phyloP scores from a whole-genome alignment of 2,329 filamentous ascomycete genomes.

The Escovopsis sp. region DNA sequence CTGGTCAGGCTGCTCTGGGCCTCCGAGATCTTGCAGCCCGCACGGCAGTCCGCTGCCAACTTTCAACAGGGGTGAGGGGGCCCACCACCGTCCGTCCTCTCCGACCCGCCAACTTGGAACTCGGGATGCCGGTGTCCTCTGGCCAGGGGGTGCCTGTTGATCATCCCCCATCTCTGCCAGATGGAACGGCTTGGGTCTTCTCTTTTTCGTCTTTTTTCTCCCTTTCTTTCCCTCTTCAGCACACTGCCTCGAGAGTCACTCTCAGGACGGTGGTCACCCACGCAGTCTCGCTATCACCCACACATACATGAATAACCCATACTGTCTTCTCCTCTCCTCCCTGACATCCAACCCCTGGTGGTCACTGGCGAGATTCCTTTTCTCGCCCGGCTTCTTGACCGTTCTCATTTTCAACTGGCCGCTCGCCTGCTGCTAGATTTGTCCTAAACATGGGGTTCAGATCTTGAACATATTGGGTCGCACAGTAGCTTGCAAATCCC shows the following conservation, averaged over 20 bases:
- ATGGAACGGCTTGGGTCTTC: conserved; percentile 9
- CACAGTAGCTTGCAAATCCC: conserved; percentile 17
- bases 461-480: conserved; percentile 21
- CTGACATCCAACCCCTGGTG: no score
- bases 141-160: conserved; percentile 11
- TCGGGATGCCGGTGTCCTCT: conserved; percentile 13
- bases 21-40: conserved; percentile 17
- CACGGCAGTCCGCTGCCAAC: conserved; percentile 12
- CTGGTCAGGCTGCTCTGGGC: conserved; percentile 6
- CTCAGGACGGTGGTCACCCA: conserved; percentile 1
- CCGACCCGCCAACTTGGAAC: conserved; percentile 20
- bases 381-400: conserved; percentile 3
- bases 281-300: conserved; percentile 3
- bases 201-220: no score
- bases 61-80: conserved; percentile 9
- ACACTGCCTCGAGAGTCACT: conserved; percentile 5
- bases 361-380: no score
- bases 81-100: conserved; percentile 5
- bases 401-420: conserved; percentile 3
- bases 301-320: no score
- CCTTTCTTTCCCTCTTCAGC: conserved; percentile 7
- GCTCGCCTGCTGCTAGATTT: conserved; percentile 18
- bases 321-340: no score
- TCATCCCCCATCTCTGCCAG: conserved; percentile 7
- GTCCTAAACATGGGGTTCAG: conserved; percentile 22